Evolutionary conservation across 495 filamentous ascomycete species (phyloP).

Genomic region (Penicillium angulare): DNA sequence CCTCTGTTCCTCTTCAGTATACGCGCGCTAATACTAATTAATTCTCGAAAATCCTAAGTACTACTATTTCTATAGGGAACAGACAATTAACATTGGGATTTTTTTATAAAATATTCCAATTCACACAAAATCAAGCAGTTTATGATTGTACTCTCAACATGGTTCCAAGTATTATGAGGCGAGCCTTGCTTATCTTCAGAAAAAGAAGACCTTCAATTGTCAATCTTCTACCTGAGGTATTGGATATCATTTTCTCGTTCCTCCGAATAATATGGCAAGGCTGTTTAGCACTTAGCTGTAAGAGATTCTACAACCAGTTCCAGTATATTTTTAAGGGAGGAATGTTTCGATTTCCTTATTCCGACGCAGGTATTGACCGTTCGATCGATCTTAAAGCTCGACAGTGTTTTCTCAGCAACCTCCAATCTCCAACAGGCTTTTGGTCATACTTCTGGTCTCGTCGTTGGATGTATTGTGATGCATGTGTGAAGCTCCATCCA

Average conservation of each 20-base stretch:
- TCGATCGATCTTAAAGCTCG: background rate
- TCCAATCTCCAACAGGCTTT: background rate
- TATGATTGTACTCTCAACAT: background rate
- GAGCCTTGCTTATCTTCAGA: background rate
- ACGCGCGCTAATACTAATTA: background rate
- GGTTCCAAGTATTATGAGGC: background rate
- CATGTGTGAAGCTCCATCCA: conserved; percentile 3
- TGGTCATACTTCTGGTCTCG: background rate
- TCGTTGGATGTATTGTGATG: background rate
- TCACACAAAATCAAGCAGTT: background rate
- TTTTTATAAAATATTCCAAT: background rate
- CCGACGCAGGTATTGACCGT: background rate
- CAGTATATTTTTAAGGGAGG: background rate
- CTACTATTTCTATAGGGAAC: background rate
- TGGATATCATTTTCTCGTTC: background rate
- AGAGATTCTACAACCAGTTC: background rate
- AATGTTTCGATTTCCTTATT: background rate
- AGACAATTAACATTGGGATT: background rate
- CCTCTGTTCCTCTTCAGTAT: background rate
- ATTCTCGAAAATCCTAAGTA: background rate
- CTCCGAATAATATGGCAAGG: background rate
- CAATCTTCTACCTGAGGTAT: background rate
- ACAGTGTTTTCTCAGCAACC: background rate
- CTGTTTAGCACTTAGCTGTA: conserved; percentile 2
- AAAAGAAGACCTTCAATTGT: background rate